Conservation (phyloP, 495 filamentous ascomycete species). For the Xylaria grammica region DNA sequence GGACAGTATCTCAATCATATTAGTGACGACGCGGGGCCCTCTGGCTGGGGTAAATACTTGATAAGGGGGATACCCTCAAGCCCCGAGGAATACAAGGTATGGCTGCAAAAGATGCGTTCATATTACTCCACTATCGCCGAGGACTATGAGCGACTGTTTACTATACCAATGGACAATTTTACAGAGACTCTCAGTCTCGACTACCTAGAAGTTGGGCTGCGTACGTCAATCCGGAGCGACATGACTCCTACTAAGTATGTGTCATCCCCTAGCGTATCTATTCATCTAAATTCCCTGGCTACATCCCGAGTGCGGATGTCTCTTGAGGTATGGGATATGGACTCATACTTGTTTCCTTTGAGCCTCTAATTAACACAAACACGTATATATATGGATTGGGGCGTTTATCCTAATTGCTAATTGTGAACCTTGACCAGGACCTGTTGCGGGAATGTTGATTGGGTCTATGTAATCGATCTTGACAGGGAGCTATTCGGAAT, state of each 20-base stretch:
- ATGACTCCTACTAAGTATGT: background rate
- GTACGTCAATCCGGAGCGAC: too few species aligned
- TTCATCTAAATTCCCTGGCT: background rate
- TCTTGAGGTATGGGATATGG: too few species aligned
- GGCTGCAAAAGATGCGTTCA: background rate
- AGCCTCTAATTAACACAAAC: too few species aligned
- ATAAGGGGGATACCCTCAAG: background rate
- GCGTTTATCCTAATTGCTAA: background rate
- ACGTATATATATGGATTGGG: background rate
- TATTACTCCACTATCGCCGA: background rate
- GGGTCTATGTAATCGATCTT: constrained; percentile 4
- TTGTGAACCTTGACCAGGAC: background rate
- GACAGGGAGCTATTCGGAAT: constrained; percentile 16
- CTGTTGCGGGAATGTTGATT: background rate
- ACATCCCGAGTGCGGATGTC: too few species aligned
- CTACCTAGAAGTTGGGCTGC: background rate
- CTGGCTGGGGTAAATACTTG: background rate
- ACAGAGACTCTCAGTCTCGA: background rate
- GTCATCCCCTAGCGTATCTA: background rate
- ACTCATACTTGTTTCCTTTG: background rate
- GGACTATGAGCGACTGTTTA: background rate
- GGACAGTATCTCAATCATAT: background rate
- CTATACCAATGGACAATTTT: background rate
- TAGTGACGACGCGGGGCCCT: background rate
- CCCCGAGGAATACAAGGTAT: background rate